Percentiles rank a stretch among this genome's conserved stretches.
Conservation (phyloP, 1,139 yeast genomes). For the Saccharomyces pastorianus region DNA sequence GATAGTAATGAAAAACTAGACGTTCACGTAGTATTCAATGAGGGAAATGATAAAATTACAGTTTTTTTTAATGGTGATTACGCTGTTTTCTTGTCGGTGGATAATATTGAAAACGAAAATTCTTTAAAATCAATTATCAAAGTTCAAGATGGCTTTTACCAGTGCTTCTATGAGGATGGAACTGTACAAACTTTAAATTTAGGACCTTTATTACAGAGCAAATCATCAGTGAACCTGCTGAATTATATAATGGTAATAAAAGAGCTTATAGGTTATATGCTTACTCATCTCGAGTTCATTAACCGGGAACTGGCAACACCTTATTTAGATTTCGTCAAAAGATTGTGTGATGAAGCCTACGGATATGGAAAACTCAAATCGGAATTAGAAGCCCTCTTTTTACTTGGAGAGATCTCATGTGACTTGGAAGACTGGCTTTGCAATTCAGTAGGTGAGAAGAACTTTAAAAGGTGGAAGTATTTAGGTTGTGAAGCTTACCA, state of each 20-base stretch:
- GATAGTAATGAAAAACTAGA: slow-evolving; percentile 5
- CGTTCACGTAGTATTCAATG: slow-evolving; percentile 9
- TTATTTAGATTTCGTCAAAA: slow-evolving; percentile 12
- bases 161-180: slow-evolving; percentile 13
- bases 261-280: slow-evolving; percentile 11
- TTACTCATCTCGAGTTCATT: slow-evolving; percentile 14
- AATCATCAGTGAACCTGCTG: slow-evolving; percentile 6
- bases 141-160: slow-evolving; percentile 7
- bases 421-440: slow-evolving; percentile 43
- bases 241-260: slow-evolving; percentile 6
- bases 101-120: background rate
- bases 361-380: slow-evolving; percentile 10
- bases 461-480: slow-evolving; percentile 51
- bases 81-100: slow-evolving; percentile 2
- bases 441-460: slow-evolving; percentile 57
- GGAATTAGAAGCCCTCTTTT: slow-evolving; percentile 11
- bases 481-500: slow-evolving; percentile 34
- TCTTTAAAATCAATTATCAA: slow-evolving; percentile 4
- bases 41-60: slow-evolving; percentile 5
- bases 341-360: slow-evolving; percentile 11
- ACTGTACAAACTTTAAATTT: slow-evolving; percentile 7
- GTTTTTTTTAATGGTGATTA: slow-evolving; percentile 14
- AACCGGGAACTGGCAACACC: slow-evolving; percentile 12
- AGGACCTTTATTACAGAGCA: slow-evolving; percentile 3
- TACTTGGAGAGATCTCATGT: slow-evolving; percentile 16